Conservation (phyloP, 2,329 filamentous ascomycete genomes). For the Dactylellina cionopaga region DNA sequence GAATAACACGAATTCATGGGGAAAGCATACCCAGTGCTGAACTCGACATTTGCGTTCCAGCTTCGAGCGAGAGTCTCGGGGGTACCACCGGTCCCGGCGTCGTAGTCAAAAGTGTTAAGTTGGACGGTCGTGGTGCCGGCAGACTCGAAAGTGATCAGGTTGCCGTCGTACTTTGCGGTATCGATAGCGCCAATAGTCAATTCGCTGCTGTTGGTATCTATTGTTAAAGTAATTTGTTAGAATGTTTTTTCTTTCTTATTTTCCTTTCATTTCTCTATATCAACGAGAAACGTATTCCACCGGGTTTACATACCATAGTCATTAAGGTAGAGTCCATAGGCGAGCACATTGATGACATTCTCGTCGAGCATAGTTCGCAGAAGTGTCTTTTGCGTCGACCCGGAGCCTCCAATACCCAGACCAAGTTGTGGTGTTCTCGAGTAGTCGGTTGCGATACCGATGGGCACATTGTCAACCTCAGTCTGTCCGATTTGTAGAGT, state of each 20-base stretch:
- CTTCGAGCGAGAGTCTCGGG: slow-evolving; percentile 11
- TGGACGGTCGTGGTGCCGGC: slow-evolving; percentile 29
- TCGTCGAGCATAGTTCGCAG: slow-evolving; percentile 38
- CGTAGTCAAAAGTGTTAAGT: slow-evolving; percentile 28
- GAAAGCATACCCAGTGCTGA: slow-evolving; percentile 42
- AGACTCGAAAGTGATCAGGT: slow-evolving; percentile 42
- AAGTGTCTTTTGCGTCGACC: slow-evolving; percentile 40
- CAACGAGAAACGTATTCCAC: neutral
- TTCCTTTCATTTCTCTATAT: neutral
- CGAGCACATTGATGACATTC: slow-evolving; percentile 39
- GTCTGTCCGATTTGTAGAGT: slow-evolving; percentile 50
- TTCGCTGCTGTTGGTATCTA: slow-evolving; percentile 51
- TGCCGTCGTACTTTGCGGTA: slow-evolving; percentile 42
- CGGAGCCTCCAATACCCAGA: slow-evolving; percentile 41
- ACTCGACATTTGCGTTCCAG: slow-evolving; percentile 51
- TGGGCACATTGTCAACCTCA: slow-evolving; percentile 47
- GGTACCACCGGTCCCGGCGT: slow-evolving; percentile 8
- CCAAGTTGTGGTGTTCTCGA: slow-evolving; percentile 43
- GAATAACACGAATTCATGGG: neutral
- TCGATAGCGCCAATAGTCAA: slow-evolving; percentile 50
- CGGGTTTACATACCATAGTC: slow-evolving; percentile 33
- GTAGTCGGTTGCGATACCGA: slow-evolving; percentile 45
- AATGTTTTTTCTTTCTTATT: no score
- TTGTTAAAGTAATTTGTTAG: slow-evolving; percentile 16
- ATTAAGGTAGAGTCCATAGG: slow-evolving; percentile 50